Percentiles rank a stretch among this genome's conserved stretches.
These are phyloP conservation scores for Fibroporia radiculosa DNA, from an alignment of 768 basidiomycete genomes.

Conservation along the genomic window DNA sequence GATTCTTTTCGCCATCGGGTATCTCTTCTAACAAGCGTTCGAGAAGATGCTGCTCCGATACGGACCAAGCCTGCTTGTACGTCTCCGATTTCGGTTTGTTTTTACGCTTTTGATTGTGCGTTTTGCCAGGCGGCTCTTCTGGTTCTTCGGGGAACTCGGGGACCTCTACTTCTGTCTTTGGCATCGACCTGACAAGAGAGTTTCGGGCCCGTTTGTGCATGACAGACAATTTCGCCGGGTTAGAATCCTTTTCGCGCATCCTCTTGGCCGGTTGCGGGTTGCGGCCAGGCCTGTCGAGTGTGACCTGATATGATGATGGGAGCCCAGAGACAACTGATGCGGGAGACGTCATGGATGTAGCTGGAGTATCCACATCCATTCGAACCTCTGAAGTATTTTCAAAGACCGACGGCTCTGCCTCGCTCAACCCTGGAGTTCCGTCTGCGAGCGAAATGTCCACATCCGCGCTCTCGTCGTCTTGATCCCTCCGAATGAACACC, in stretches of 20 bases:
- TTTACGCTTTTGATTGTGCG: conserved; percentile 13
- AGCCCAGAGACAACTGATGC: not conserved
- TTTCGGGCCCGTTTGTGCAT: not conserved
- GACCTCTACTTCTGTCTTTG: not conserved
- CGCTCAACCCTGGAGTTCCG: conserved; percentile 21
- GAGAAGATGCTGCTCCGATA: conserved; percentile 68
- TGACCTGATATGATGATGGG: not conserved
- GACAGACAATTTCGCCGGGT: not conserved
- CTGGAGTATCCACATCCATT: conserved; percentile 13
- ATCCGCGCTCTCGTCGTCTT: conserved; percentile 53
- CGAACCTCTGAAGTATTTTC: conserved; percentile 3
- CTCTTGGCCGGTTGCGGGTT: conserved; percentile 13
- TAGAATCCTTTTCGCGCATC: conserved; percentile 1
- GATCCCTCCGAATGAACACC: conserved; percentile 48
- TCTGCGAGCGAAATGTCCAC: conserved; percentile 46
- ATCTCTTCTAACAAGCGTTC: conserved; percentile 70
- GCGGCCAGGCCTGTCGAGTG: not conserved
- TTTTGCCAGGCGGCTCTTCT: conserved; percentile 1
- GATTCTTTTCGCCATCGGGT: conserved; percentile 67
- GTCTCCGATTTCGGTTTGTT: conserved; percentile 53
- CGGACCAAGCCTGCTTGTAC: conserved; percentile 78
- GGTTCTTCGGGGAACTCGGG: not conserved
- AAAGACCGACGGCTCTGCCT: not conserved
- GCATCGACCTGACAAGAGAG: conserved; percentile 6
- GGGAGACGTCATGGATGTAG: conserved; percentile 10